Percentiles rank a stretch among this genome's conserved stretches.
phyloP scores from a whole-genome alignment of 108 stramenopile genomes.

The Schizochytrium sp. region DNA sequence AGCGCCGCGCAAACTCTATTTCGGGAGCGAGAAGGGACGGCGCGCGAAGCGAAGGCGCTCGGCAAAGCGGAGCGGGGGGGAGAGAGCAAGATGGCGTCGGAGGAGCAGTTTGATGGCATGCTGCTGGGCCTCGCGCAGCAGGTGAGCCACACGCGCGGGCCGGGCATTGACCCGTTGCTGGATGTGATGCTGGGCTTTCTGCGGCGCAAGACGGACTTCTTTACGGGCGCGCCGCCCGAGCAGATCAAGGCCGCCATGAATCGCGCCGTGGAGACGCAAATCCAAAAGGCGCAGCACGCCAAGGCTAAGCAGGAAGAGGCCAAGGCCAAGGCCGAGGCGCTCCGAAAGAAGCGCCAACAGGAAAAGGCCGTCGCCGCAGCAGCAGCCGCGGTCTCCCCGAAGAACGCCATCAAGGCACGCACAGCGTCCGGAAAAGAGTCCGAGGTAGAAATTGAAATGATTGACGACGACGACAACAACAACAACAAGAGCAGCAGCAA shows the following conservation, averaged over 20 bases:
- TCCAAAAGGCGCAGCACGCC: conserved; percentile 35
- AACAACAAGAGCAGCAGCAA: neutral
- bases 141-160: conserved; percentile 28
- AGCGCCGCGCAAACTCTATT: neutral
- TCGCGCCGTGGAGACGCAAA: conserved; percentile 67
- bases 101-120: conserved; percentile 92
- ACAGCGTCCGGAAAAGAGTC: conserved; percentile 42
- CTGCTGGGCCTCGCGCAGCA: conserved; percentile 88
- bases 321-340: conserved; percentile 12
- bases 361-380: neutral
- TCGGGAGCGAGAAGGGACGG: neutral
- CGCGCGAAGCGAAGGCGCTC: neutral
- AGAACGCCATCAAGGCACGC: conserved; percentile 18
- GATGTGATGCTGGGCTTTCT: conserved; percentile 91
- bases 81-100: conserved; percentile 47
- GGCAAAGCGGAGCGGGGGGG: neutral
- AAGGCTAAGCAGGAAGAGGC: conserved; percentile 20
- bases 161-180: conserved; percentile 92
- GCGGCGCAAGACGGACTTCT: conserved; percentile 98
- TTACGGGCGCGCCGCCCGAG: conserved; percentile 54
- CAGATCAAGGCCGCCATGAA: conserved; percentile 46
- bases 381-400: neutral
- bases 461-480: neutral
- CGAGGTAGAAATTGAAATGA: conserved; percentile 41
- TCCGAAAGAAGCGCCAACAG: neutral